Evolutionary conservation across 148 eudicot genomes (phyloP).

Genomic region (Polygonum aviculare): DNA sequence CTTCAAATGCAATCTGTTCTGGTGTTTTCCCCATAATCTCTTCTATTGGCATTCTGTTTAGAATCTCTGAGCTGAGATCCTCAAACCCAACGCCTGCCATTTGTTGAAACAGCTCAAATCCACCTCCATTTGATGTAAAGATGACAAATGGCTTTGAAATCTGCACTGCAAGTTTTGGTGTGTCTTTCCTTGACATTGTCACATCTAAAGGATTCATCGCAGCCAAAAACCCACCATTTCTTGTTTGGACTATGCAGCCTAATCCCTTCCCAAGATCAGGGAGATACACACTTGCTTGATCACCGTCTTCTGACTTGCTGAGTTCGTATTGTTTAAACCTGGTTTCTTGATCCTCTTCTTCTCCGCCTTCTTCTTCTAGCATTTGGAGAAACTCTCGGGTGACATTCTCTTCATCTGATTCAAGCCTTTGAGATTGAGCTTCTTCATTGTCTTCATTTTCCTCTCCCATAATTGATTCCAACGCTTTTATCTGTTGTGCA

Average conservation of each 20-base stretch:
- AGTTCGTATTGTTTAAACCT: slow-evolving; percentile 14
- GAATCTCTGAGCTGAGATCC: slow-evolving; percentile 47
- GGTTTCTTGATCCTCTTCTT: neutral
- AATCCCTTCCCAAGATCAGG: slow-evolving; percentile 94
- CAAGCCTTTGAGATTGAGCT: slow-evolving; percentile 47
- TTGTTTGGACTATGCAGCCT: slow-evolving; percentile 80
- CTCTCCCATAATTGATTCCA: slow-evolving; percentile 72
- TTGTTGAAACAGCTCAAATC: slow-evolving; percentile 30
- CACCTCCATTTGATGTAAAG: slow-evolving; percentile 23
- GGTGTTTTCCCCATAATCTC: slow-evolving; percentile 83
- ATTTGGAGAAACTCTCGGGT: slow-evolving; percentile 83
- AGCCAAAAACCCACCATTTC: slow-evolving; percentile 77
- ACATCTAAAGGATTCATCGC: slow-evolving; percentile 70
- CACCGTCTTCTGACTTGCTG: slow-evolving; percentile 30
- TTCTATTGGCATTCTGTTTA: slow-evolving; percentile 69
- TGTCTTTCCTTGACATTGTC: slow-evolving; percentile 43
- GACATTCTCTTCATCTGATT: slow-evolving; percentile 80
- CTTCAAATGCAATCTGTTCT: slow-evolving; percentile 95
- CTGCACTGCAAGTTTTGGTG: slow-evolving; percentile 90
- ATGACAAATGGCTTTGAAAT: slow-evolving; percentile 66
- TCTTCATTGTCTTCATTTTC: slow-evolving; percentile 42
- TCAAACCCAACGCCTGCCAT: slow-evolving; percentile 74
- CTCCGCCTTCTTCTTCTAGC: slow-evolving; percentile 33
- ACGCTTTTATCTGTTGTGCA: slow-evolving; percentile 88
- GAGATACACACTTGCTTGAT: slow-evolving; percentile 38